These are phyloP conservation scores for Ogataea nitratoaversa DNA, from an alignment of 805 yeast species.

Conservation along the genomic window DNA sequence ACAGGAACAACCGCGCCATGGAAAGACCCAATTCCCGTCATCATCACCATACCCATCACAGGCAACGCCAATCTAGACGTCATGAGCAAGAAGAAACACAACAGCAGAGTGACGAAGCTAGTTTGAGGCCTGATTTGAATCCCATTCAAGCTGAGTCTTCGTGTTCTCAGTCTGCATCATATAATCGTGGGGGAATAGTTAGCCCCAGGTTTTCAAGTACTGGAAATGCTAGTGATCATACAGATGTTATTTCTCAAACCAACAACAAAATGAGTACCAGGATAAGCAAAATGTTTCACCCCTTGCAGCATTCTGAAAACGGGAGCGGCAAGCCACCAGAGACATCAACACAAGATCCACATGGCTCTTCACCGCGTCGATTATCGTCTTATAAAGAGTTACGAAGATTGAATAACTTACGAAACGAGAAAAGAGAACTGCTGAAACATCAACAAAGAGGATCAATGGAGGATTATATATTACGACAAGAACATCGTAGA, in stretches of 20 bases:
- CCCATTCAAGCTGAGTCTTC: too few species aligned
- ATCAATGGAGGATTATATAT: conserved; percentile 25
- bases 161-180: too few species aligned
- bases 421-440: not conserved
- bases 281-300: conserved; percentile 19
- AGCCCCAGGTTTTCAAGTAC: too few species aligned
- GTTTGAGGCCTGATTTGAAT: not conserved
- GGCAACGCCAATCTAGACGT: too few species aligned
- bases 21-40: not conserved
- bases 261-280: conserved; percentile 6
- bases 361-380: not conserved
- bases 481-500: conserved; percentile 21
- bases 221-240: not conserved
- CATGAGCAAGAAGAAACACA: too few species aligned
- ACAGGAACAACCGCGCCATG: not conserved
- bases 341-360: too few species aligned
- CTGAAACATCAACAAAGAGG: conserved; percentile 16
- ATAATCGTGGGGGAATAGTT: too few species aligned
- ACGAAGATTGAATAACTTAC: not conserved
- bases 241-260: not conserved
- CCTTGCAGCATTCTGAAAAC: conserved; percentile 15
- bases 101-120: too few species aligned
- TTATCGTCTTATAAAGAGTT: too few species aligned
- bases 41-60: not conserved
- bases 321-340: too few species aligned